Conservation (phyloP, 805 yeast species). For the Barnettozyma wickerhamii region DNA sequence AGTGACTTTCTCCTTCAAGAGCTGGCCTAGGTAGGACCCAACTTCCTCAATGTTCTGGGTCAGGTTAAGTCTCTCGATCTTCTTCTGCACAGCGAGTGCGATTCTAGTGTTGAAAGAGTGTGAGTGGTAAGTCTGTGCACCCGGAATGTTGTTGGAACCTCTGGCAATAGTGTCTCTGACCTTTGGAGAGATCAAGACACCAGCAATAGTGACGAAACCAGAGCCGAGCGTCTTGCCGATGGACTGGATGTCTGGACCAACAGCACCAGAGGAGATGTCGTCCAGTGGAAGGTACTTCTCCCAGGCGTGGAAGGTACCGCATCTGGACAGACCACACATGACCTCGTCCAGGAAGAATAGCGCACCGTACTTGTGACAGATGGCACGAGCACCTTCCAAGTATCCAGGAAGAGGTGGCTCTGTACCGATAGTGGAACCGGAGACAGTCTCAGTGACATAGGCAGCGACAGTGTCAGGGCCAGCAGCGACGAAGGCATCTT, state of each 20-base stretch:
- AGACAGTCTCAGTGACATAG: conserved; percentile 37
- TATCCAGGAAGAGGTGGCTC: conserved; percentile 36
- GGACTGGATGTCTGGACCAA: conserved; percentile 39
- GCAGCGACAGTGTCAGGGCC: conserved; percentile 37
- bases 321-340: conserved; percentile 47
- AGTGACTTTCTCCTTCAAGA: conserved; percentile 23
- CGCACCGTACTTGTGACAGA: conserved; percentile 44
- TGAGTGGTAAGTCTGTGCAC: conserved; percentile 42
- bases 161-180: conserved; percentile 26
- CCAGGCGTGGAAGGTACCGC: conserved; percentile 39
- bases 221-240: conserved; percentile 40
- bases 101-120: conserved; percentile 38
- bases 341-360: conserved; percentile 44
- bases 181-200: conserved; percentile 30
- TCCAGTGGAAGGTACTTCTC: conserved; percentile 24
- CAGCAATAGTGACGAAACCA: conserved; percentile 40
- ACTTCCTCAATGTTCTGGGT: conserved; percentile 33
- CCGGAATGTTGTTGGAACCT: conserved; percentile 22
- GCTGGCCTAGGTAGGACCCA: conserved; percentile 38
- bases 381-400: conserved; percentile 34
- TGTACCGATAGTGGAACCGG: conserved; percentile 38
- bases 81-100: conserved; percentile 38
- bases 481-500: conserved; percentile 30
- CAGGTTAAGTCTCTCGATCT: conserved; percentile 28
- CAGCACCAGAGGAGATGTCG: conserved; percentile 11